Conservation (phyloP, 1,284 basidiomycete genomes). For the Austropuccinia psidii region DNA sequence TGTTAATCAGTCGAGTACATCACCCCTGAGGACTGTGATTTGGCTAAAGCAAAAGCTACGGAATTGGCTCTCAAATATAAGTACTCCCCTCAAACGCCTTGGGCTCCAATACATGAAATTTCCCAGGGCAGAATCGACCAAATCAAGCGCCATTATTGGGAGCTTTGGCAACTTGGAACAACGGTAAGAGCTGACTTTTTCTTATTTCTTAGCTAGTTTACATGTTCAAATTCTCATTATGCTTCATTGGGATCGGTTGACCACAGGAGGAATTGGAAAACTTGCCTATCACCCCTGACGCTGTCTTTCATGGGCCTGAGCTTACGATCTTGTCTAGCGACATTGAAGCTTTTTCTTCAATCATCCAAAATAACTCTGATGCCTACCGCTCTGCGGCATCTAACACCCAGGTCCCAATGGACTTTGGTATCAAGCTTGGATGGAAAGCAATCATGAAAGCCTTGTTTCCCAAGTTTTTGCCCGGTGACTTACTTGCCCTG, state of each 20-base stretch:
- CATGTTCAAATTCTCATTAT: not conserved
- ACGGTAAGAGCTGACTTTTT: not conserved
- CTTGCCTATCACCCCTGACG: slow-evolving; percentile 63
- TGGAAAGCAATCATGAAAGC: slow-evolving; percentile 98
- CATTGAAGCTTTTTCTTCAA: slow-evolving; percentile 68
- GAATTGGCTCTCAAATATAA: slow-evolving; percentile 74
- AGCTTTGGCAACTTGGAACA: slow-evolving; percentile 80
- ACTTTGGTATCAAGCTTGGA: slow-evolving; percentile 95
- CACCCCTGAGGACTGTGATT: not conserved
- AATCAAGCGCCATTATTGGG: slow-evolving; percentile 79
- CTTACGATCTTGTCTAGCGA: slow-evolving; percentile 65
- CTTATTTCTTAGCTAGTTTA: not conserved
- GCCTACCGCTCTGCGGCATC: slow-evolving; percentile 64
- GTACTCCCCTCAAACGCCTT: slow-evolving; percentile 82
- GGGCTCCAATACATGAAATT: slow-evolving; percentile 87
- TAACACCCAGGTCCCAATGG: slow-evolving; percentile 80
- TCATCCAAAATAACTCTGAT: slow-evolving; percentile 54
- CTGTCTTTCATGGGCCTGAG: slow-evolving; percentile 66
- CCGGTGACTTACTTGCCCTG: slow-evolving; percentile 87
- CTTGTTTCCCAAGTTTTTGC: slow-evolving; percentile 83
- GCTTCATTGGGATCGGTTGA: slow-evolving; percentile 32
- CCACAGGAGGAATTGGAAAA: slow-evolving; percentile 59
- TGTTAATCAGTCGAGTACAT: not conserved
- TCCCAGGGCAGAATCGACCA: slow-evolving; percentile 73
- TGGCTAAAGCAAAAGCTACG: slow-evolving; percentile 52